phyloP scores from a whole-genome alignment of 495 filamentous ascomycete genomes.

The Penicillium goetzii region DNA sequence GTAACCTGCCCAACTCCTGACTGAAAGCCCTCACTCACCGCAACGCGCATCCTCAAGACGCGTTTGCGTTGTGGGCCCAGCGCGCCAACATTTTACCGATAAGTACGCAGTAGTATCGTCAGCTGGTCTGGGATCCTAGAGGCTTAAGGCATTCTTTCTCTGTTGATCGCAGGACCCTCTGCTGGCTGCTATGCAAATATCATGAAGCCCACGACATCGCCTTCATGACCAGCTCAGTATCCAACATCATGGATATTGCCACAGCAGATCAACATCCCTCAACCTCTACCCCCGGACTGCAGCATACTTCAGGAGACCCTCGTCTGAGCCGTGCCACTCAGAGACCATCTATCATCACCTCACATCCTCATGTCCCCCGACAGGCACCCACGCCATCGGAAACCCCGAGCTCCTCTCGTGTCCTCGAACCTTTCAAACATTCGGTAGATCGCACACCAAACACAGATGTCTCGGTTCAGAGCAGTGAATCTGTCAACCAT shows the following conservation, averaged over 20 bases:
- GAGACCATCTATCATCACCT: neutral
- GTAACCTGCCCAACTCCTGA: neutral
- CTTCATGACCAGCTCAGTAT: neutral
- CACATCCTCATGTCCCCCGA: neutral
- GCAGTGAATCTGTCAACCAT: neutral
- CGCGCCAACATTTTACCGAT: neutral
- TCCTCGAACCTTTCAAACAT: neutral
- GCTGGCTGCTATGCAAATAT: neutral
- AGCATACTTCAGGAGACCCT: neutral
- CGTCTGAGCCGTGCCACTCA: neutral
- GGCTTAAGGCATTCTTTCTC: neutral
- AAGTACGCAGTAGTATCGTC: neutral
- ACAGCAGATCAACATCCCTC: neutral
- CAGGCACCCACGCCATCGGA: neutral
- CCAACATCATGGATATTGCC: slow-evolving; percentile 1
- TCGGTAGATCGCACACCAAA: neutral
- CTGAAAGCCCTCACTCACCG: neutral
- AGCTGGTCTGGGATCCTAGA: neutral
- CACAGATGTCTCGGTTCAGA: neutral
- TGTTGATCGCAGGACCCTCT: neutral
- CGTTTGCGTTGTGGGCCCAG: neutral
- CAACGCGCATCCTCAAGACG: neutral
- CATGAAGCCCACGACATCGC: neutral
- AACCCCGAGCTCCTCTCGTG: neutral
- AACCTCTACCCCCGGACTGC: too few species aligned